These are phyloP conservation scores for Cryptosporidium sp. DNA, from an alignment of 169 alveolate species.

Conservation along the genomic window DNA sequence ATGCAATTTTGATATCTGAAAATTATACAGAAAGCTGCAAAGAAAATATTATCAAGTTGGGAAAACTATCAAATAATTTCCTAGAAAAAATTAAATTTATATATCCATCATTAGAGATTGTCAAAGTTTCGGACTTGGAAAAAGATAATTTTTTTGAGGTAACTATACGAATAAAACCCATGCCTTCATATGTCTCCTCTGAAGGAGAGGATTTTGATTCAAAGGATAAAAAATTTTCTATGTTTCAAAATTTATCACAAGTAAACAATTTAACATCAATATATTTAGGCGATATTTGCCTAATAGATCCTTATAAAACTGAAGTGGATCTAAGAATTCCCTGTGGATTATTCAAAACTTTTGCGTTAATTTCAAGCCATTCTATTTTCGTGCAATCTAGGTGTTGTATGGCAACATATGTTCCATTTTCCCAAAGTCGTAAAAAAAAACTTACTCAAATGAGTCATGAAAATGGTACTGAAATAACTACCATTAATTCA, in stretches of 20 bases:
- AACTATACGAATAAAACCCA: conserved; percentile 39
- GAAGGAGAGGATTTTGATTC: conserved; percentile 62
- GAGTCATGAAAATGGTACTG: conserved; percentile 10
- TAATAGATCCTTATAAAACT: conserved; percentile 47
- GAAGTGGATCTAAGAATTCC: conserved; percentile 42
- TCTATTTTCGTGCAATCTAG: conserved; percentile 24
- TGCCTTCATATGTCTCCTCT: conserved; percentile 68
- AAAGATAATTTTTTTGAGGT: conserved; percentile 43
- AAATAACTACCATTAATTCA: background rate
- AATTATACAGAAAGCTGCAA: conserved; percentile 8
- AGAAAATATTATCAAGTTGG: conserved; percentile 11
- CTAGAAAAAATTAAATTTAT: conserved; percentile 13
- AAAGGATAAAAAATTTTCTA: background rate
- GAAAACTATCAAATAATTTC: conserved; percentile 19
- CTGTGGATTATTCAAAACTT: conserved; percentile 62
- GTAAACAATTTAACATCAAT: conserved; percentile 5
- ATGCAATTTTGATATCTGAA: conserved; percentile 51
- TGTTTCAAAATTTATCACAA: background rate
- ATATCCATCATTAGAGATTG: conserved; percentile 43
- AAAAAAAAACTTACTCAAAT: conserved; percentile 18
- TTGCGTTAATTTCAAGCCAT: conserved; percentile 18
- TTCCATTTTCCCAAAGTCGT: conserved; percentile 21
- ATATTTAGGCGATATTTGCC: conserved; percentile 46
- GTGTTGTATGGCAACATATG: conserved; percentile 17
- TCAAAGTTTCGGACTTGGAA: conserved; percentile 35